Conservation (phyloP, 768 basidiomycete genomes). For the Tricholoma sp. region DNA sequence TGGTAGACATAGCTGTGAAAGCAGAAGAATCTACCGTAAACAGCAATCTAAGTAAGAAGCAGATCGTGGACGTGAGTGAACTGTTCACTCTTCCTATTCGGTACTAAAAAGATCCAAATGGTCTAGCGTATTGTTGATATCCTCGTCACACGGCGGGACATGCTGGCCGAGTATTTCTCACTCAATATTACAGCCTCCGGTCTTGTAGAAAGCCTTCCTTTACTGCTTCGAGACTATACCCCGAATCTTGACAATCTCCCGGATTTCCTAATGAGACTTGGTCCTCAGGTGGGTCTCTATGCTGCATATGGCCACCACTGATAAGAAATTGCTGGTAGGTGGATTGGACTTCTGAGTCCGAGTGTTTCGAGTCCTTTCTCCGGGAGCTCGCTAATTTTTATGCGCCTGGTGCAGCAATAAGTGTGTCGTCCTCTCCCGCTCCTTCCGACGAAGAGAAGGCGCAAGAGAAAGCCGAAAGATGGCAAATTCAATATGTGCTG, state of each 20-base stretch:
- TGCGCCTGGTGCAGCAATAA: slow-evolving; percentile 51
- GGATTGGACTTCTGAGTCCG: slow-evolving; percentile 79
- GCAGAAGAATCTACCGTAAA: slow-evolving; percentile 54
- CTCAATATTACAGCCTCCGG: slow-evolving; percentile 66
- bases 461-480: slow-evolving; percentile 58
- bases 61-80: slow-evolving; percentile 68
- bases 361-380: slow-evolving; percentile 83
- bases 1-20: slow-evolving; percentile 77
- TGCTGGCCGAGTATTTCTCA: slow-evolving; percentile 92
- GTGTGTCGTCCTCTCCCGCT: slow-evolving; percentile 5
- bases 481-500: slow-evolving; percentile 89
- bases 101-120: neutral
- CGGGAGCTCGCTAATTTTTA: slow-evolving; percentile 93
- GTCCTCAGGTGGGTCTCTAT: slow-evolving; percentile 68
- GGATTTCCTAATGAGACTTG: slow-evolving; percentile 83
- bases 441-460: slow-evolving; percentile 28
- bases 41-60: slow-evolving; percentile 48
- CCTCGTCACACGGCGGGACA: slow-evolving; percentile 59
- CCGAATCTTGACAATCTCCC: slow-evolving; percentile 92
- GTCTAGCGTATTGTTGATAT: slow-evolving; percentile 59
- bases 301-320: neutral
- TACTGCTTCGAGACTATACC: slow-evolving; percentile 81
- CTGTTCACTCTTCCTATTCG: neutral
- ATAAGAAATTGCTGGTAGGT: slow-evolving; percentile 46
- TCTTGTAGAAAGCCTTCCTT: slow-evolving; percentile 68